Percentiles rank a stretch among this genome's conserved stretches.
phyloP scores from a whole-genome alignment of 208 protist species.

The Vickermania spadyakhi region DNA sequence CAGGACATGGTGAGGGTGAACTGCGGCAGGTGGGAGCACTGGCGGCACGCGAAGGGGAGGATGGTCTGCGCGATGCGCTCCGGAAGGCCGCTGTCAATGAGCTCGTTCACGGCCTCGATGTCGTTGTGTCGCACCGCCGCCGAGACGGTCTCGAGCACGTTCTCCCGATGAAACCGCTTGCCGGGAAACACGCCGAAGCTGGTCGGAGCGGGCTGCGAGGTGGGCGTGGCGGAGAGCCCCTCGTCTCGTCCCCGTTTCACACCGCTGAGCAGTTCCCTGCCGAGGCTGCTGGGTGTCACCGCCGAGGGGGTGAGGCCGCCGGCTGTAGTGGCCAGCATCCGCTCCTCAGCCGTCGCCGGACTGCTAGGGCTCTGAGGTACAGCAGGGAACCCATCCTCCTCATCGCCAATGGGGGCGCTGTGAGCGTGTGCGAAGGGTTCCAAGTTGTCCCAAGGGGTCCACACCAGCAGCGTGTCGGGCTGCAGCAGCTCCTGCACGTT shows the following conservation, averaged over 20 bases:
- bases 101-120: conserved; percentile 51
- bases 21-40: conserved; percentile 40
- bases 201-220: not conserved
- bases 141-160: conserved; percentile 36
- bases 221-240: not conserved
- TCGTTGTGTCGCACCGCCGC: conserved; percentile 22
- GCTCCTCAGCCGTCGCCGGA: not conserved
- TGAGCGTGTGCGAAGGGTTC: not conserved
- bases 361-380: not conserved
- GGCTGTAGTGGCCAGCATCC: not conserved
- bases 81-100: conserved; percentile 40
- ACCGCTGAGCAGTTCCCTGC: not conserved
- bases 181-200: not conserved
- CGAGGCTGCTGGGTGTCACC: not conserved
- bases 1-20: conserved; percentile 70
- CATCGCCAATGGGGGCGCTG: not conserved
- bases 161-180: conserved; percentile 17
- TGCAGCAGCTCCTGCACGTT: not conserved
- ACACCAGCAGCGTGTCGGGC: not conserved
- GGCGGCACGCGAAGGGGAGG: conserved; percentile 36
- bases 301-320: too few species aligned
- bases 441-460: not conserved
- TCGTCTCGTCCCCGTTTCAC: not conserved
- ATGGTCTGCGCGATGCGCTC: conserved; percentile 5
- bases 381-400: not conserved